Evolutionary conservation across 1,139 yeast species (phyloP).

Genomic region (Williopsis jadinii): DNA sequence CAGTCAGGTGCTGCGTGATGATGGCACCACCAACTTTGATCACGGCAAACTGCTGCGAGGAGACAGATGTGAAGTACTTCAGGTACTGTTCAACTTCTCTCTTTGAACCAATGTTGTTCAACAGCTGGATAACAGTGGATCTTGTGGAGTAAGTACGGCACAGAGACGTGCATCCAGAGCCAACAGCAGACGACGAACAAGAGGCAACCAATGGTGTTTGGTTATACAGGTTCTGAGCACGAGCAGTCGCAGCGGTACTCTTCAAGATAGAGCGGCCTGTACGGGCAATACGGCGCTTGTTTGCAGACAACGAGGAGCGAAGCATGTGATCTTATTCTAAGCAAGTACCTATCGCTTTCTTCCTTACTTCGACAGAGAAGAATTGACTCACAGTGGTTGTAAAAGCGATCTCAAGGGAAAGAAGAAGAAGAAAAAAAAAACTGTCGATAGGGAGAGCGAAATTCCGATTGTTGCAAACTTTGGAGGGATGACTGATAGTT

Average conservation of each 20-base stretch:
- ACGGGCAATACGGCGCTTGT: slow-evolving; percentile 19
- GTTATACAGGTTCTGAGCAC: slow-evolving; percentile 3
- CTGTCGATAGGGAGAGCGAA: no score
- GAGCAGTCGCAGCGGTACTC: slow-evolving; percentile 10
- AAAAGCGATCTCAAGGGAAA: no score
- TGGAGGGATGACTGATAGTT: no score
- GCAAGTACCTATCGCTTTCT: no score
- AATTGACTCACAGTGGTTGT: no score
- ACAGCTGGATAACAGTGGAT: slow-evolving; percentile 88
- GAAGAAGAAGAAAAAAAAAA: no score
- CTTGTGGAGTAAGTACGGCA: slow-evolving; percentile 42
- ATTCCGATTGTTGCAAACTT: no score
- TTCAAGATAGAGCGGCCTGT: slow-evolving; percentile 13
- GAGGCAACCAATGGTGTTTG: slow-evolving; percentile 10
- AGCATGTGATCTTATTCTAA: slow-evolving; percentile 11
- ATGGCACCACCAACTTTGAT: slow-evolving; percentile 99
- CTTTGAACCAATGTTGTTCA: slow-evolving; percentile 94
- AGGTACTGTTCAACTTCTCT: slow-evolving; percentile 96
- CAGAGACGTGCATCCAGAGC: slow-evolving; percentile 3
- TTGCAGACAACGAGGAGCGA: slow-evolving; percentile 21
- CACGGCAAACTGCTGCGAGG: slow-evolving; percentile 95
- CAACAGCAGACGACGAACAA: slow-evolving; percentile 4
- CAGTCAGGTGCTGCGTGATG: slow-evolving; percentile 88
- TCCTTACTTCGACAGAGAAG: no score
- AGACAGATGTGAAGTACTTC: slow-evolving; percentile 91